These are phyloP conservation scores for Lachnellula arida DNA, from an alignment of 2,329 filamentous ascomycete genomes.

Conservation along the genomic window DNA sequence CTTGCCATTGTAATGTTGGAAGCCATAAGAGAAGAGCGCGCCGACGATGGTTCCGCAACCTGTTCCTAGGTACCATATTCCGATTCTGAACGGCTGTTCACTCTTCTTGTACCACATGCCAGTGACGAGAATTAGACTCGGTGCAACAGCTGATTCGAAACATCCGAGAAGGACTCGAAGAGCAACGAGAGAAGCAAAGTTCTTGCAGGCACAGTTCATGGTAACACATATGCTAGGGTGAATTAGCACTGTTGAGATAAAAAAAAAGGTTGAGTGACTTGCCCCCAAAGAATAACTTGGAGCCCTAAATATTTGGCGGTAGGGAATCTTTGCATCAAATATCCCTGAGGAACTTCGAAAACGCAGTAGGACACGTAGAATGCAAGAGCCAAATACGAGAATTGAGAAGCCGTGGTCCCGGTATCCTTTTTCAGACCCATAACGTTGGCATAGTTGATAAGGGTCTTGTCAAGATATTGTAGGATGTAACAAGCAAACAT, in stretches of 20 bases:
- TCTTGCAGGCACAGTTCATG: constrained; percentile 43
- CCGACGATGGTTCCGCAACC: constrained; percentile 44
- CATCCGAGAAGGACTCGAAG: constrained; percentile 46
- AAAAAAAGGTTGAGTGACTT: not conserved
- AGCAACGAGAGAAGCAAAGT: constrained; percentile 43
- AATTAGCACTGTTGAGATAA: not conserved
- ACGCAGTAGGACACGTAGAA: constrained; percentile 44
- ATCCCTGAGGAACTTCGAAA: constrained; percentile 34
- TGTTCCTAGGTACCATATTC: constrained; percentile 54
- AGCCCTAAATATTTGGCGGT: constrained; percentile 47
- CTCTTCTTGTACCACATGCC: constrained; percentile 48
- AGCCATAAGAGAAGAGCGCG: constrained; percentile 12
- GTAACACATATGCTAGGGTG: constrained; percentile 35
- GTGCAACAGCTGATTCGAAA: constrained; percentile 49
- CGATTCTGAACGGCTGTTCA: constrained; percentile 52
- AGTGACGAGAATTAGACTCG: constrained; percentile 48
- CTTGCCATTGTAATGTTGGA: constrained; percentile 2
- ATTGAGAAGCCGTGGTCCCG: constrained; percentile 40
- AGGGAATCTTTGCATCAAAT: constrained; percentile 47
- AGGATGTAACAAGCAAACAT: constrained; percentile 54
- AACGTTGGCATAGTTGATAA: constrained; percentile 46
- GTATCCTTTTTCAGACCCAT: constrained; percentile 45
- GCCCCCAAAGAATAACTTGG: constrained; percentile 29
- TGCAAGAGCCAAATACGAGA: constrained; percentile 42
- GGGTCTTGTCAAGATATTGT: constrained; percentile 59